Base-by-base conservation (phyloP, 352 stramenopile species). In the Phytophthora agathidicida region DNA sequence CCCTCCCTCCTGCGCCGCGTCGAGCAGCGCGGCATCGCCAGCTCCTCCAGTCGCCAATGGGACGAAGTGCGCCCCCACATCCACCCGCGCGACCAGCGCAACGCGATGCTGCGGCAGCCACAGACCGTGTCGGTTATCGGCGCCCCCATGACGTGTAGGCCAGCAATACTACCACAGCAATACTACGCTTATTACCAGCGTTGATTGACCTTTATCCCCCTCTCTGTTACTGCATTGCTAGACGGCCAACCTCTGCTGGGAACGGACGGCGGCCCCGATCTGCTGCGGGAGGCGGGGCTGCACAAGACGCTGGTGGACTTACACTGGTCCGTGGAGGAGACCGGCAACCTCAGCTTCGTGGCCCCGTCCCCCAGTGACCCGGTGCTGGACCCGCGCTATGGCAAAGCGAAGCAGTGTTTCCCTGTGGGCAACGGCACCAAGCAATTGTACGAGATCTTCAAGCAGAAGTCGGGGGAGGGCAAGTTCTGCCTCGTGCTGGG, bases 401-500 rank as follows among this genome's bases (percentile, higher is more conserved):
- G 86, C 48, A 76, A 73, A 23, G 85, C 85, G 38, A 94, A 93
- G 69, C 75, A 91, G 59, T 86, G 73, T 52, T 96, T 80, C 53
- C 35, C 84, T n/a, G 94, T 99, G 36, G 96, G 94, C 55, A 90
- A 88, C 39, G 93, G 90, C 8, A 75, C 82, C 33, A 83, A 89
- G 48, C 65, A 89, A 46, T 79, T 93, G 47, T 85, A 92, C 49
- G 60, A 89, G 27, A 71, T 80, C n/a, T 94, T 97, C 68, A 72
- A 88, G 47, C 74, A 97, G 50, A 96, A 91, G 42, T 80, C 91
- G 20, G 71, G 87, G n/a, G 73, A 96, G 11, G 93, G 91, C 22
- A 91, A 94, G 60, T 98, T 99, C 69, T 97, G 93, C 38, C 73
- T 99, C 35, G 94, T 98, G 59, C 67, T 99, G 19, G 96, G 96